phyloP scores from a whole-genome alignment of 352 stramenopile genomes.

The Pythium rishiriense region DNA sequence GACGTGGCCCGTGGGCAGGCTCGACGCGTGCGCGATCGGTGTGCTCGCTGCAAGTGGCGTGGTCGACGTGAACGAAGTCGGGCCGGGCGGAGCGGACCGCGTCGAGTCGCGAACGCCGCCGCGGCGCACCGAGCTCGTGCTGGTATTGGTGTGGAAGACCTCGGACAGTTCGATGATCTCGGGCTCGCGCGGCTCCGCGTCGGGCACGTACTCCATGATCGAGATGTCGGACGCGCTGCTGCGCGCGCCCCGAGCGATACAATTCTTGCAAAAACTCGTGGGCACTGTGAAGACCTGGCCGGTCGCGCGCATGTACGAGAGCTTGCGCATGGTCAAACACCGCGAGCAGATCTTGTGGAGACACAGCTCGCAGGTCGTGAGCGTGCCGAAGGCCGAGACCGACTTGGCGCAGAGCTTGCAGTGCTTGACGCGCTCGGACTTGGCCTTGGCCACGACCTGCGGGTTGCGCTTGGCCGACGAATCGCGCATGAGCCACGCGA shows the following conservation, averaged over 20 bases:
- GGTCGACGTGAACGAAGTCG: constrained; percentile 3
- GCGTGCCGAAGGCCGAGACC: constrained; percentile 27
- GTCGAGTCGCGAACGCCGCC: constrained; percentile 15
- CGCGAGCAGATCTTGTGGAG: constrained; percentile 28
- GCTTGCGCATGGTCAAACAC: constrained; percentile 30
- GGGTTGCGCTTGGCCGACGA: constrained; percentile 16
- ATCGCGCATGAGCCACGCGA: constrained; percentile 31
- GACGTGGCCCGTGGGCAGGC: background rate
- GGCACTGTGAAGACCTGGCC: constrained; percentile 22
- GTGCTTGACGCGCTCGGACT: constrained; percentile 17
- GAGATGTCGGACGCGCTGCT: constrained; percentile 28
- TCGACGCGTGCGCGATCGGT: constrained; percentile 1
- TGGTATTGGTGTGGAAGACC: constrained; percentile 13
- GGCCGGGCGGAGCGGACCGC: background rate
- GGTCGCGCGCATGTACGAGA: constrained; percentile 27
- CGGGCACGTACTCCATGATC: constrained; percentile 23
- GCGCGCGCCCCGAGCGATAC: constrained; percentile 25
- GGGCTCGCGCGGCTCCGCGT: constrained; percentile 10
- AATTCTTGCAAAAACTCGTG: constrained; percentile 36
- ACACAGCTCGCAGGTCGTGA: constrained; percentile 34
- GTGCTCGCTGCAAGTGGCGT: background rate
- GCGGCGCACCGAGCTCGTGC: background rate
- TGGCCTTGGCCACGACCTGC: constrained; percentile 17
- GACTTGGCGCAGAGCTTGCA: constrained; percentile 29
- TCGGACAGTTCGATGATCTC: constrained; percentile 22